phyloP scores from a whole-genome alignment of 2,329 filamentous ascomycete genomes.

The Cladosporium cucumerinum region DNA sequence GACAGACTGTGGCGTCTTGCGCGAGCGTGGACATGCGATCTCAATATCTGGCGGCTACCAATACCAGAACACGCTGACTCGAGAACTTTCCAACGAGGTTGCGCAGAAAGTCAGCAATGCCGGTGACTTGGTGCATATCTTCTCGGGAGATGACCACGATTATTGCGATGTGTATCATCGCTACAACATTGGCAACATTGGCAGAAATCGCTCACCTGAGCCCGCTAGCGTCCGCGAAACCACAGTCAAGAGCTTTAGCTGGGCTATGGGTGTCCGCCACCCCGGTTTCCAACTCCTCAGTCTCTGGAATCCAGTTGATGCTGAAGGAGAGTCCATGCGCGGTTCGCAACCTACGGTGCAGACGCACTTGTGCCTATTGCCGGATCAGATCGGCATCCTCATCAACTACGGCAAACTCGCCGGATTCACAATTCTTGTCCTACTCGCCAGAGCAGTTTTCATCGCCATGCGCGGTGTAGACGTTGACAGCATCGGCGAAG shows the following conservation, averaged over 20 bases:
- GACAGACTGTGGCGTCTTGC: slow-evolving; percentile 80
- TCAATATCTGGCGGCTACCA: slow-evolving; percentile 78
- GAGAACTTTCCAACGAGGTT: slow-evolving; percentile 70
- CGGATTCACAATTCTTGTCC: slow-evolving; percentile 48
- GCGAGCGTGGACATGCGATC: slow-evolving; percentile 85
- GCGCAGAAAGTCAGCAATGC: slow-evolving; percentile 59
- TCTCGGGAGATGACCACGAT: slow-evolving; percentile 96
- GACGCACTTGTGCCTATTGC: slow-evolving; percentile 85
- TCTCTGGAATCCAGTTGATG: slow-evolving; percentile 85
- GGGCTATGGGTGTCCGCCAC: slow-evolving; percentile 89
- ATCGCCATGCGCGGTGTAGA: slow-evolving; percentile 28
- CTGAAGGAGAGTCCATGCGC: slow-evolving; percentile 32
- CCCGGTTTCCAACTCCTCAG: slow-evolving; percentile 87
- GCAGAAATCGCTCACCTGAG: slow-evolving; percentile 33
- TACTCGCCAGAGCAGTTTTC: slow-evolving; percentile 45
- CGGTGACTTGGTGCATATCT: slow-evolving; percentile 79
- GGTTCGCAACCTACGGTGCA: slow-evolving; percentile 61
- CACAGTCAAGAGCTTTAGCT: slow-evolving; percentile 91
- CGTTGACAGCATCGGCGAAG: background rate
- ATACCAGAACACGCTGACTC: slow-evolving; percentile 89
- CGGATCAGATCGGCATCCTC: slow-evolving; percentile 81
- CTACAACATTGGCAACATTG: slow-evolving; percentile 26
- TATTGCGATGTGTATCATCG: slow-evolving; percentile 89
- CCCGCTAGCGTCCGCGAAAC: slow-evolving; percentile 62
- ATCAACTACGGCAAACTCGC: slow-evolving; percentile 70